Percentiles rank a stretch among this genome's conserved stretches.
Conservation (phyloP, 306 rosid genomes). For the Hylodesmum podocarpum region DNA sequence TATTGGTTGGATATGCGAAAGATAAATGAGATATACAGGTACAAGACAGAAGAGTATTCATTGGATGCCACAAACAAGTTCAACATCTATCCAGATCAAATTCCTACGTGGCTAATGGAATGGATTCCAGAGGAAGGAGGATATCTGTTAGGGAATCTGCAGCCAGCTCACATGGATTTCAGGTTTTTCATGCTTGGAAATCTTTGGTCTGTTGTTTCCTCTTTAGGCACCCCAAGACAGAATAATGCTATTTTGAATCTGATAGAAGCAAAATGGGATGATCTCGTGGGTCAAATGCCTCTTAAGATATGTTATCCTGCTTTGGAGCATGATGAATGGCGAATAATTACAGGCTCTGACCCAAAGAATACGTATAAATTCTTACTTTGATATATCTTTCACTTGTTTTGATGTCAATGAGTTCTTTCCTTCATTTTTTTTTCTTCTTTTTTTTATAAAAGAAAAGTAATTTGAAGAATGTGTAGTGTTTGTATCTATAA, state of each 20-base stretch:
- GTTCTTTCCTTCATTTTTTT: background rate
- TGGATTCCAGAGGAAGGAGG: constrained; percentile 98
- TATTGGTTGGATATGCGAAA: constrained; percentile 92
- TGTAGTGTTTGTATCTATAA: background rate
- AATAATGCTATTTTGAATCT: constrained; percentile 70
- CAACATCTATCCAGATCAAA: constrained; percentile 97
- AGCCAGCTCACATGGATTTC: constrained; percentile 99
- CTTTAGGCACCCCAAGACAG: constrained; percentile 90
- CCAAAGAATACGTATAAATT: constrained; percentile 88
- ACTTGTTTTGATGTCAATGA: background rate
- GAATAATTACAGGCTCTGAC: constrained; percentile 87
- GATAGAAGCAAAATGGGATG: constrained; percentile 87
- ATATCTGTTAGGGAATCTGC: constrained; percentile 83
- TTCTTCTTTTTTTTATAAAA: background rate
- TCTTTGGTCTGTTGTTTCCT: constrained; percentile 88
- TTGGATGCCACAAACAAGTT: constrained; percentile 87
- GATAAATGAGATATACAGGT: constrained; percentile 91
- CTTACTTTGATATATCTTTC: background rate
- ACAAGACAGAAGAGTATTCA: constrained; percentile 95
- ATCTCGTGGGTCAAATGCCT: constrained; percentile 88
- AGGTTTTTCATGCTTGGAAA: constrained; percentile 96
- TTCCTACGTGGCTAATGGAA: constrained; percentile 90
- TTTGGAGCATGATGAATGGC: constrained; percentile 92
- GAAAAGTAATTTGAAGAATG: background rate
- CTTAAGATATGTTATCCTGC: constrained; percentile 93